A percentile compares a stretch with the other conserved stretches of the same genome.
These are phyloP conservation scores for Saturnispora galanensis DNA, from an alignment of 805 yeast genomes.

Conservation along the genomic window DNA sequence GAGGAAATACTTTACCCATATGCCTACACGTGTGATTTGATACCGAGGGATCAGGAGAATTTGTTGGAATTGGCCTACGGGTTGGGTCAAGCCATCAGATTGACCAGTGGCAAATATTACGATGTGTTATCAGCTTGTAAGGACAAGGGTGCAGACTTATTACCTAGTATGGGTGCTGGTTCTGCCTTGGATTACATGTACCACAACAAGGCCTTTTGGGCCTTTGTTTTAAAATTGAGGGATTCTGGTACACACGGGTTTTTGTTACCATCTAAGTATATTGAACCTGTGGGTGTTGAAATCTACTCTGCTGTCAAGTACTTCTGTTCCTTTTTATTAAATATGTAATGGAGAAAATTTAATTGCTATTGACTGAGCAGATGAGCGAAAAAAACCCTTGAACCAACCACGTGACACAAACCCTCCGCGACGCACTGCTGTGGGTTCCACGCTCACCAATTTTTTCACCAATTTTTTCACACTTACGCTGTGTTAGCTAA, in stretches of 20 bases:
- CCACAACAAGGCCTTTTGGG: slow-evolving; percentile 73
- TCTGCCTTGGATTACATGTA: slow-evolving; percentile 78
- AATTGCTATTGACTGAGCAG: too few species aligned
- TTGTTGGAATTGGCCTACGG: slow-evolving; percentile 76
- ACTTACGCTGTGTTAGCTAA: too few species aligned
- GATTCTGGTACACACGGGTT: slow-evolving; percentile 82
- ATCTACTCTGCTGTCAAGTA: slow-evolving; percentile 54
- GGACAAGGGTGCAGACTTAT: slow-evolving; percentile 63
- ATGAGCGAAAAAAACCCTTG: neutral
- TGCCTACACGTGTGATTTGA: slow-evolving; percentile 64
- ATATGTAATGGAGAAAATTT: neutral
- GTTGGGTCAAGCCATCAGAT: slow-evolving; percentile 60
- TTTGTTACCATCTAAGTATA: slow-evolving; percentile 58
- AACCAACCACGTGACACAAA: slow-evolving; percentile 1
- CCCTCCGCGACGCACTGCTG: neutral
- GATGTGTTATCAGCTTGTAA: slow-evolving; percentile 69
- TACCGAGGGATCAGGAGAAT: slow-evolving; percentile 75
- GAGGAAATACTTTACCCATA: slow-evolving; percentile 78
- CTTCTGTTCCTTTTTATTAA: slow-evolving; percentile 46
- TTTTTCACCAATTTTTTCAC: neutral
- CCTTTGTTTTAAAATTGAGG: slow-evolving; percentile 71
- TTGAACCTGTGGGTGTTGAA: slow-evolving; percentile 71
- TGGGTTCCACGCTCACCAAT: neutral
- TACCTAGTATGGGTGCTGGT: slow-evolving; percentile 72
- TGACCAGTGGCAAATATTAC: slow-evolving; percentile 53